Evolutionary conservation across 768 basidiomycete species (phyloP), one percentile per base, ranked within the genome.

Genomic region (Boletus reticulatus): DNA sequence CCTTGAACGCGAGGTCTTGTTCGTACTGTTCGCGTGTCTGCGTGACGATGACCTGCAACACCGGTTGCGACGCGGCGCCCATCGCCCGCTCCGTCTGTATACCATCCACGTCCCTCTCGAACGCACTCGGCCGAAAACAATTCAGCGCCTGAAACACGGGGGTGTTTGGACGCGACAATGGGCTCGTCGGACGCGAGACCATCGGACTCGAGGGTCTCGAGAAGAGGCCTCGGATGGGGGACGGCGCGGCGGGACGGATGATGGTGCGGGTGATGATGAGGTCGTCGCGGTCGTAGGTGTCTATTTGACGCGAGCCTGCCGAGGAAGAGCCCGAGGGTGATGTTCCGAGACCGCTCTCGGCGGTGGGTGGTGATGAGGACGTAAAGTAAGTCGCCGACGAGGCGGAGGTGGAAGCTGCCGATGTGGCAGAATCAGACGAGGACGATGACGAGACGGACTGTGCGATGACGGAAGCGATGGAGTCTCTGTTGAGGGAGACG

Each of bases 241-340:
- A 58, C 43, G 62, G 67, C 2, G 72, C 53, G 14, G 57, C 32
- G 6, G 74, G 75, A n/a, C 71, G 72, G 50, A 78, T 68, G 63
- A 73, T 70, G 44, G 72, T 75, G 53, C 75, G 75, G 37, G 72
- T 72, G 34, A 73, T 63, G 43, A 63, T 58, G 57, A 66, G 64
- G 55, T 71, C 67, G 7, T 74, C 73, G 14, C 66, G 63, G 55
- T 67, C 66, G 46, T 54, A 61, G 3, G 62, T 67, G 27, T 69
- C 68, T 6, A 66, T 62, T 32, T 60, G 68, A 43, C 38, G 60
- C 27, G 62, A 53, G 16, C 36, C 52, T 9, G 54, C 52, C 4
- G 62, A 38, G 16, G 61, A 50, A 14, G 56, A 44, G n/a, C 20
- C 20, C 2, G 62, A 55, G 19, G 55, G 48, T 1, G 62, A 16